These are phyloP conservation scores for Xylaria venustula DNA, from an alignment of 495 filamentous ascomycete genomes.

Conservation along the genomic window DNA sequence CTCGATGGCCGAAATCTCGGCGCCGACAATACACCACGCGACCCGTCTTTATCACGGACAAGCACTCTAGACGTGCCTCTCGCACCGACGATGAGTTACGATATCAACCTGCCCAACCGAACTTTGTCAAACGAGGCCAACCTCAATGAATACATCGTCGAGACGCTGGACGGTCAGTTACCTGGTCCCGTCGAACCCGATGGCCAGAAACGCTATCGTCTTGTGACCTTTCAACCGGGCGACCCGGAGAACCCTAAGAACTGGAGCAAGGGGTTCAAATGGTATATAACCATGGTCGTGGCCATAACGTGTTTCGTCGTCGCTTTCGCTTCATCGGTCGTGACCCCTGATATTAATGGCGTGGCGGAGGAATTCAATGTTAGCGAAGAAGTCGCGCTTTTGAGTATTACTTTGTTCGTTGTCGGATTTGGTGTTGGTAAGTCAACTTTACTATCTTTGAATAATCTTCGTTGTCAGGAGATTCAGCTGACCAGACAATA, in stretches of 20 bases:
- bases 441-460: conserved; percentile 47
- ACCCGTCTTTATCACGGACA: neutral
- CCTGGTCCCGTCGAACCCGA: conserved; percentile 56
- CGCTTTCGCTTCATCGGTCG: conserved; percentile 60
- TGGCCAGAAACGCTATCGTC: conserved; percentile 58
- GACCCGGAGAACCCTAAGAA: conserved; percentile 71
- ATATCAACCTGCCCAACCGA: conserved; percentile 61
- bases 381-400: conserved; percentile 62
- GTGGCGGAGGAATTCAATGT: conserved; percentile 61
- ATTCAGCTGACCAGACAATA: neutral
- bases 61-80: conserved; percentile 1
- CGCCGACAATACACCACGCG: neutral
- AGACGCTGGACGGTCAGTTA: conserved; percentile 60
- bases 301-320: conserved; percentile 65
- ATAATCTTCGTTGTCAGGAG: conserved; percentile 69
- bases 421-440: conserved; percentile 72
- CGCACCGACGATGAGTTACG: conserved; percentile 14
- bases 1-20: neutral
- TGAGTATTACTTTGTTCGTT: conserved; percentile 72
- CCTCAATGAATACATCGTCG: conserved; percentile 62
- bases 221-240: conserved; percentile 67
- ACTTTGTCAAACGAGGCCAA: conserved; percentile 58
- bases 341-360: conserved; percentile 66
- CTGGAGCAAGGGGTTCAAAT: conserved; percentile 62
- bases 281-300: conserved; percentile 68